A percentile compares a stretch with the other conserved stretches of the same genome.
phyloP scores from a whole-genome alignment of 2,329 filamentous ascomycete genomes.

The Fulvia fulva region DNA sequence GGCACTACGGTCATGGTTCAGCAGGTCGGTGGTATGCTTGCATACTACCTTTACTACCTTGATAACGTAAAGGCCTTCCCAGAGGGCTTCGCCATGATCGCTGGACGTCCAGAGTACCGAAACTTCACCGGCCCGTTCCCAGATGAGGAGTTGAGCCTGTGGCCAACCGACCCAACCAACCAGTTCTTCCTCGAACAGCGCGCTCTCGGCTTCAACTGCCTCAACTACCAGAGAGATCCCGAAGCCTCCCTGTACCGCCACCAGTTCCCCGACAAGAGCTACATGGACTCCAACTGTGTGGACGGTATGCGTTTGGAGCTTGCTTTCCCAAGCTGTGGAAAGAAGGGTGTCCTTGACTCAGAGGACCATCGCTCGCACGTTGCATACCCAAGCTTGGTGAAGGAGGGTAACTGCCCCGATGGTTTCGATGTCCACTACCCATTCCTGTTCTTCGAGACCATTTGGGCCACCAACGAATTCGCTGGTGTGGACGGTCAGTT shows the following conservation, averaged over 20 bases:
- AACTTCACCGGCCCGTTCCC: constrained; percentile 68
- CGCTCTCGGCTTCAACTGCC: constrained; percentile 89
- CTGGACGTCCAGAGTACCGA: constrained; percentile 65
- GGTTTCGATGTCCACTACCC: constrained; percentile 65
- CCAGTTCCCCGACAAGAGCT: constrained; percentile 72
- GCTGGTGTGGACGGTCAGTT: constrained; percentile 63
- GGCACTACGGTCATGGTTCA: constrained; percentile 65
- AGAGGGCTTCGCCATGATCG: constrained; percentile 73
- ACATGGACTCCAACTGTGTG: constrained; percentile 74
- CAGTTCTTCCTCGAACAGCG: constrained; percentile 72
- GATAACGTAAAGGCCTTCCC: constrained; percentile 69
- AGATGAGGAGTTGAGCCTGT: constrained; percentile 65
- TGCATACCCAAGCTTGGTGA: constrained; percentile 72
- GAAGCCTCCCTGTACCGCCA: constrained; percentile 80
- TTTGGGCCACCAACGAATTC: constrained; percentile 71
- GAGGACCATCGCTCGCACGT: constrained; percentile 61
- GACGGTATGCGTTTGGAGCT: constrained; percentile 78
- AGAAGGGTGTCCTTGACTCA: constrained; percentile 57
- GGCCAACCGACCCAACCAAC: constrained; percentile 61
- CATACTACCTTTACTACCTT: constrained; percentile 81
- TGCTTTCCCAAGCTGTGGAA: constrained; percentile 89
- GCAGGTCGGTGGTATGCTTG: constrained; percentile 78
- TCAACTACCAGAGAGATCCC: constrained; percentile 67
- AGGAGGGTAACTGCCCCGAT: constrained; percentile 69
- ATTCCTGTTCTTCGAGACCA: constrained; percentile 79